Conservation (phyloP, 148 eudicot genomes). For the Chenopodium quinoa region DNA sequence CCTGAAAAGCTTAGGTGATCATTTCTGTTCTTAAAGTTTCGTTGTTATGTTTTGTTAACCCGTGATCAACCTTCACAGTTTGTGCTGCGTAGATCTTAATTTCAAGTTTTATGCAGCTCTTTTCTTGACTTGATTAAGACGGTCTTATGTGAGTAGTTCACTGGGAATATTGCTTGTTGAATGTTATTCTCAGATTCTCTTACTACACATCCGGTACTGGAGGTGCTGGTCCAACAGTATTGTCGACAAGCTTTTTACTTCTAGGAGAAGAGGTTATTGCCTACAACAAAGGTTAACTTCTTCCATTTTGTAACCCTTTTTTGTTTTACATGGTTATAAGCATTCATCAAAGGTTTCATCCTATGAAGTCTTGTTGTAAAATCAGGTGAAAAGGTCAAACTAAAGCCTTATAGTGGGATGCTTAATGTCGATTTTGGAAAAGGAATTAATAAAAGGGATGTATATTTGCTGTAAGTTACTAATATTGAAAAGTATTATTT, state of each 20-base stretch:
- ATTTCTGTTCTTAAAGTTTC: slow-evolving; percentile 1
- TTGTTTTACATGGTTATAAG: background rate
- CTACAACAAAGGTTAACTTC: slow-evolving; percentile 64
- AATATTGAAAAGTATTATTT: background rate
- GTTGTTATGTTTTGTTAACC: background rate
- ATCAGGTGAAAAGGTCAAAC: slow-evolving; percentile 70
- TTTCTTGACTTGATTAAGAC: no score
- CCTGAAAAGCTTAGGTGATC: slow-evolving; percentile 81
- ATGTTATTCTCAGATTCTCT: slow-evolving; percentile 63
- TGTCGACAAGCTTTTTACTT: slow-evolving; percentile 94
- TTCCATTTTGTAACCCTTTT: background rate
- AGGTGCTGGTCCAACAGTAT: slow-evolving; percentile 97
- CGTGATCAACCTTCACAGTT: background rate
- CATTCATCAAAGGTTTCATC: background rate
- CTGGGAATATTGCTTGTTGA: background rate
- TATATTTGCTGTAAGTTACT: slow-evolving; percentile 80
- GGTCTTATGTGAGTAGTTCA: background rate
- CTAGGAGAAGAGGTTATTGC: slow-evolving; percentile 95
- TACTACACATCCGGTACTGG: slow-evolving; percentile 97
- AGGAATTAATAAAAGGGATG: slow-evolving; percentile 79
- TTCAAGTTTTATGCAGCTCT: background rate
- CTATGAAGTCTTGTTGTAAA: slow-evolving; percentile 24
- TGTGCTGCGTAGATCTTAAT: background rate
- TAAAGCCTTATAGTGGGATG: slow-evolving; percentile 95
- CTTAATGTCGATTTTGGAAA: slow-evolving; percentile 80